phyloP scores from a whole-genome alignment of 179 eudicot species.

The Camellia oleifera region DNA sequence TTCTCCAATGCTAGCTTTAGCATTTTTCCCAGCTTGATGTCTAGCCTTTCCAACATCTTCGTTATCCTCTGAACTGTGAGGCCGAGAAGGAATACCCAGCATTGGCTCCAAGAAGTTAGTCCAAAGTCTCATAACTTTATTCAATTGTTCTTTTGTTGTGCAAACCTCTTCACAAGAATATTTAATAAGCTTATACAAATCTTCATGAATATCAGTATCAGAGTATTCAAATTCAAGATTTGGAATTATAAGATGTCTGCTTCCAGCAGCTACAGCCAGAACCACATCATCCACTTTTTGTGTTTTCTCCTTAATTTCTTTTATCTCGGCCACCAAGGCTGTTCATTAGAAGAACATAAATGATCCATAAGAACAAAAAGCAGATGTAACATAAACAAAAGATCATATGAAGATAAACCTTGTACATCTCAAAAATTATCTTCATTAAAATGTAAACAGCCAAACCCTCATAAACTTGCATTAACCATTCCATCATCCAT shows the following conservation, averaged over 20 bases:
- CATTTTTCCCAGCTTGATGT: slow-evolving; percentile 28
- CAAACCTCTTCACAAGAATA: slow-evolving; percentile 90
- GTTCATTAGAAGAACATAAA: slow-evolving; percentile 23
- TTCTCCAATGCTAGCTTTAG: slow-evolving; percentile 36
- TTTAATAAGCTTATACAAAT: slow-evolving; percentile 64
- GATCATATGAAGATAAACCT: background rate
- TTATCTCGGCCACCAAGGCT: slow-evolving; percentile 82
- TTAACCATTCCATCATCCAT: background rate
- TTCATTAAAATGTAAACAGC: background rate
- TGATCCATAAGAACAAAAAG: slow-evolving; percentile 15
- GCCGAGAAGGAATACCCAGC: slow-evolving; percentile 57
- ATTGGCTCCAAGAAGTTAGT: slow-evolving; percentile 80
- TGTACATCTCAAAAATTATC: background rate
- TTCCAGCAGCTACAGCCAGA: slow-evolving; percentile 71
- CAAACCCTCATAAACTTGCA: background rate
- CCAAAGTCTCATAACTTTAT: slow-evolving; percentile 85
- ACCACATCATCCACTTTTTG: slow-evolving; percentile 76
- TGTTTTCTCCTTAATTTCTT: slow-evolving; percentile 71
- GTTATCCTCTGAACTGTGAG: slow-evolving; percentile 31
- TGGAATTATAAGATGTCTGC: slow-evolving; percentile 59
- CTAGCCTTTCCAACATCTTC: slow-evolving; percentile 42
- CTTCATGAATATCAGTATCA: slow-evolving; percentile 72
- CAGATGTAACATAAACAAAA: background rate
- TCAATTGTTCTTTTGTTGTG: slow-evolving; percentile 80
- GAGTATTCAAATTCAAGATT: slow-evolving; percentile 63